Conservation (phyloP, 306 rosid species). For the Leucaena leucocephala region DNA sequence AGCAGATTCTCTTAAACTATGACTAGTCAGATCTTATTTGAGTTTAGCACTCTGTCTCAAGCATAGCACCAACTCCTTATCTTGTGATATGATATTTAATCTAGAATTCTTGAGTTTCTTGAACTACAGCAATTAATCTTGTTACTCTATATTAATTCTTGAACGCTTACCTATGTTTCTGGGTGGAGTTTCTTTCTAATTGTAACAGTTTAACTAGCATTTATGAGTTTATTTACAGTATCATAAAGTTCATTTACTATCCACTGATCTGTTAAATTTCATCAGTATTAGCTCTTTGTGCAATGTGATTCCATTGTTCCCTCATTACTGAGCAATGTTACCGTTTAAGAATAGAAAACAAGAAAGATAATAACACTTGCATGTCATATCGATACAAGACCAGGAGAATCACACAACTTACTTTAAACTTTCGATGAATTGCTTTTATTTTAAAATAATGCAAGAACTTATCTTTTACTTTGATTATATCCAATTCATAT, state of each 20-base stretch:
- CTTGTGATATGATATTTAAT: constrained; percentile 23
- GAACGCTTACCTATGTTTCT: background rate
- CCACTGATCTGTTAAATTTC: constrained; percentile 3
- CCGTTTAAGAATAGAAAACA: background rate
- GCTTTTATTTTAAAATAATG: background rate
- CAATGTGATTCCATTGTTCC: constrained; percentile 21
- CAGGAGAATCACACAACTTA: background rate
- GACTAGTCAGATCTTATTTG: background rate
- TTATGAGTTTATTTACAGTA: background rate
- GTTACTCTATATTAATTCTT: background rate
- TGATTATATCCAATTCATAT: background rate
- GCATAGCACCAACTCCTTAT: background rate
- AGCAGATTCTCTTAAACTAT: constrained; percentile 13
- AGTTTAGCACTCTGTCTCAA: constrained; percentile 10
- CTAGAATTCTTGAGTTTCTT: constrained; percentile 8
- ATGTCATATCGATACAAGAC: background rate
- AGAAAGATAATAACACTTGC: background rate
- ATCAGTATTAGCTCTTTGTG: background rate
- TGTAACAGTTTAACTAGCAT: constrained; percentile 3
- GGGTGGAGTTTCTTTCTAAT: constrained; percentile 22
- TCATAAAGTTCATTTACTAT: constrained; percentile 28
- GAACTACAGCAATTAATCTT: constrained; percentile 3
- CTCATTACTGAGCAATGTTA: background rate
- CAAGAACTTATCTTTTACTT: background rate
- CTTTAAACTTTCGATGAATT: background rate